Conservation (phyloP, 768 basidiomycete species). For the Agaricus subrufescens region DNA sequence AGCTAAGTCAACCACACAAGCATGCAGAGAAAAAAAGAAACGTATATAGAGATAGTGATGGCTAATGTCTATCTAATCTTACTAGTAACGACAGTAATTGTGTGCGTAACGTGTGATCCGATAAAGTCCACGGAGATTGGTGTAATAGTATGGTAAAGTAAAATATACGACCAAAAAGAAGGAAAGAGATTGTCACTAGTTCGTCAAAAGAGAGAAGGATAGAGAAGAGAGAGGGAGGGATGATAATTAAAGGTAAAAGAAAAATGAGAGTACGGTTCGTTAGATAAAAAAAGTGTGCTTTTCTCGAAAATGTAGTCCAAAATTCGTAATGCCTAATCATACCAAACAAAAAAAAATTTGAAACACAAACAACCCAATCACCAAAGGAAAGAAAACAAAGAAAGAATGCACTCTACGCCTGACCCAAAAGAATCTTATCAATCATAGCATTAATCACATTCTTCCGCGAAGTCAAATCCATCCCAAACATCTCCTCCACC, state of each 20-base stretch:
- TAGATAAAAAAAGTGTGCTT: background rate
- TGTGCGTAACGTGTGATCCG: too few relatives aligned
- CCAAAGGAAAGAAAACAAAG: too few relatives aligned
- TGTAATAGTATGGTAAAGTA: background rate
- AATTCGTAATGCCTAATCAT: background rate
- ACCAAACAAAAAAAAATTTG: background rate
- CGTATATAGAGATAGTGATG: too few relatives aligned
- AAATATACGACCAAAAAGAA: conserved; percentile 1
- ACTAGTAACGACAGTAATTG: too few relatives aligned
- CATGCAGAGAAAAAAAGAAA: too few relatives aligned
- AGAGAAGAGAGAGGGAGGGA: background rate
- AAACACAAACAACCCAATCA: background rate
- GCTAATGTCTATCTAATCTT: too few relatives aligned
- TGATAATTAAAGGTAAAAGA: background rate
- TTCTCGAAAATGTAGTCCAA: background rate
- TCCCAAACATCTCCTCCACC: conserved; percentile 78
- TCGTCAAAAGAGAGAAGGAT: conserved; percentile 1
- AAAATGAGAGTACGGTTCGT: background rate
- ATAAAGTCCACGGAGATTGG: background rate
- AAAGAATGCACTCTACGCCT: conserved; percentile 17
- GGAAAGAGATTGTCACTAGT: conserved; percentile 1
- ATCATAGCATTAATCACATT: conserved; percentile 73
- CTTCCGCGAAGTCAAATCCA: conserved; percentile 71
- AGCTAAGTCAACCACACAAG: too few relatives aligned
- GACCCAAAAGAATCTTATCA: conserved; percentile 61